Percentiles rank a stretch among this genome's conserved stretches.
phyloP scores from a whole-genome alignment of 176 grass and related monocot genomes.

The Lolium perenne region DNA sequence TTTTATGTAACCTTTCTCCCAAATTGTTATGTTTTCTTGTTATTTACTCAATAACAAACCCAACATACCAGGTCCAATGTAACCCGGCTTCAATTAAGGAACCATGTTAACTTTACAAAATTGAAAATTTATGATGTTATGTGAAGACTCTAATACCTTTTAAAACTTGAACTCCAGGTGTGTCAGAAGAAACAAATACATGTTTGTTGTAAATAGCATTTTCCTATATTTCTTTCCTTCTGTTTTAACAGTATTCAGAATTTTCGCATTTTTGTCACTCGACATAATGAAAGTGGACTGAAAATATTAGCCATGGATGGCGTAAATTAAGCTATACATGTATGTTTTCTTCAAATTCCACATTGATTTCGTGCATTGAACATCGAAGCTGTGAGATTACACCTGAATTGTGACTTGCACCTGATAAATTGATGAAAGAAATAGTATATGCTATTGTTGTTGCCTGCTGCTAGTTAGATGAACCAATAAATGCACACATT shows the following conservation, averaged over 20 bases:
- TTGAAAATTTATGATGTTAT: background rate
- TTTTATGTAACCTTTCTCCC: background rate
- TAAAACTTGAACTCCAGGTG: background rate
- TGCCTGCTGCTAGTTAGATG: background rate
- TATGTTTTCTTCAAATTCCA: background rate
- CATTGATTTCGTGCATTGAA: background rate
- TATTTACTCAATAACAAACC: background rate
- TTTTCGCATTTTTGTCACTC: background rate
- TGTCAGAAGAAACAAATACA: background rate
- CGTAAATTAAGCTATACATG: background rate
- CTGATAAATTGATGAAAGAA: background rate
- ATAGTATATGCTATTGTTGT: background rate
- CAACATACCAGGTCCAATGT: background rate
- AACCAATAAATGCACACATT: conserved; percentile 3
- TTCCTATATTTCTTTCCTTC: background rate
- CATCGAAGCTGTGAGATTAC: background rate
- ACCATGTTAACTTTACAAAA: background rate
- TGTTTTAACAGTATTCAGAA: background rate
- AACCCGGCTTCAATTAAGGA: background rate
- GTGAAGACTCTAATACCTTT: background rate
- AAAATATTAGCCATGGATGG: background rate
- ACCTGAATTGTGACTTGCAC: background rate
- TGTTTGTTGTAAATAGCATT: background rate
- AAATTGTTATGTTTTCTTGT: background rate
- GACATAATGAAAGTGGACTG: background rate